Base-by-base conservation (phyloP, 2,329 filamentous ascomycete species). In the Camillea tinctor region DNA sequence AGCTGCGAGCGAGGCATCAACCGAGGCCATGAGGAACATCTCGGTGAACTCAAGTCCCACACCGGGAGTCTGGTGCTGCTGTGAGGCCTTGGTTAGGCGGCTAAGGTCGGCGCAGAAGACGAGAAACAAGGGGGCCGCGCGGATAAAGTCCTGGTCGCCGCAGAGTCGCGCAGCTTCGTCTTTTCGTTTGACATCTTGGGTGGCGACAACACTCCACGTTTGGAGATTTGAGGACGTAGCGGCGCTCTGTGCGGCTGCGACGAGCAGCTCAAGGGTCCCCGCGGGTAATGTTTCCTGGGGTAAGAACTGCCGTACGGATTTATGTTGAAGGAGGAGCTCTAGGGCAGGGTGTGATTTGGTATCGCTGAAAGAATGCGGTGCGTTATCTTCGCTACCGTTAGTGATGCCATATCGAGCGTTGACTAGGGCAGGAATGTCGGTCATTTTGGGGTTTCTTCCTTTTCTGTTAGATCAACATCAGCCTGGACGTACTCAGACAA, bases 151-250 rank as follows among this genome's bases (percentile, higher is more conserved):
- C 61, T 74, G 72, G 60, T 73, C 64, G 36, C 64, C 69, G 49
- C 68, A 68, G 2, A 75, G 62, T 1, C 54, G 26, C 1, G 73
- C 72, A 11, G 68, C 66, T 52, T 65, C 30, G 19, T 63, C 58
- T 51, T 74, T 74, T 36, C 66, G 66, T n/a, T 57, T 60, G 3
- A 65, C 54, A 44, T 73, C 68, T 26, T 65, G 36, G 13, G 74
- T 56, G 13, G 71, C 69, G 21, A 75, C 61, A 15, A 70, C 70
- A 56, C 71, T 73, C 71, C 73, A 75, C 0, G 71, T 71, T 56
- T 75, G 73, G 24, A 75, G 61, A 60, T 74, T 74, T 7, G 71
- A 74, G 15, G 72, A 75, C 2, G 72, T 73, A 5, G 72, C 66
- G 8, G 73, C 73, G 58, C 71, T 73, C 57, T 74, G 73, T 2